Evolutionary conservation across 2,329 filamentous ascomycete genomes (phyloP).

Genomic region (Cryphonectria japonica): DNA sequence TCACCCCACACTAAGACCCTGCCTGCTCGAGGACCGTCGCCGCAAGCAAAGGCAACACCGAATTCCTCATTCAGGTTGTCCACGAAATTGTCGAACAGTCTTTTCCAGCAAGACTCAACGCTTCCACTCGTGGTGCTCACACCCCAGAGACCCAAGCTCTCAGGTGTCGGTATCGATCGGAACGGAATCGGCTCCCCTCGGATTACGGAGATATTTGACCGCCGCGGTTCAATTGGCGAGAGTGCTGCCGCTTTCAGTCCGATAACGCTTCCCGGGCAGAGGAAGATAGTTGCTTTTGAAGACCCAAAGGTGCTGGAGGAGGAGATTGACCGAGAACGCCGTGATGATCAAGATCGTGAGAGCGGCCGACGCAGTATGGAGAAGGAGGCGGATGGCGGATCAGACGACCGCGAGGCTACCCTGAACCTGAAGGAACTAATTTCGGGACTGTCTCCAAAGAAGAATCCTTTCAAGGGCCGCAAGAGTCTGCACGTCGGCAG

Average conservation of each 20-base stretch:
- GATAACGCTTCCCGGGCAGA: conserved; percentile 42
- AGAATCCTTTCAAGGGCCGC: conserved; percentile 65
- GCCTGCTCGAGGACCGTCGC: conserved; percentile 15
- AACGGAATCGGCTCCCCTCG: conserved; percentile 76
- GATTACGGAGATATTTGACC: conserved; percentile 71
- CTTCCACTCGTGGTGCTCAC: conserved; percentile 68
- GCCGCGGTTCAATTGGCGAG: conserved; percentile 72
- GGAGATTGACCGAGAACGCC: conserved; percentile 65
- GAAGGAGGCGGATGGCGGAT: conserved; percentile 52
- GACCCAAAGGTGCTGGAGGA: conserved; percentile 65
- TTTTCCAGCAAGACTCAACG: conserved; percentile 58
- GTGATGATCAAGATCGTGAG: conserved; percentile 65
- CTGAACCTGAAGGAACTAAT: conserved; percentile 77
- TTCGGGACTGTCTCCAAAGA: conserved; percentile 75
- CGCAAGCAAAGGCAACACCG: conserved; percentile 25
- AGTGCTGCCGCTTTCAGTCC: conserved; percentile 66
- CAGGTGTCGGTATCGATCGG: conserved; percentile 71
- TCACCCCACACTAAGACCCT: conserved; percentile 32
- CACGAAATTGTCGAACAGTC: conserved; percentile 41
- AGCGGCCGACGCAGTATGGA: conserved; percentile 60
- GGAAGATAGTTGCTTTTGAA: conserved; percentile 63
- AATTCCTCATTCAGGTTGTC: conserved; percentile 40
- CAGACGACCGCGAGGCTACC: conserved; percentile 64
- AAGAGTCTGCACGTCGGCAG: conserved; percentile 80
- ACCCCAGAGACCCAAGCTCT: conserved; percentile 62